Percentiles rank a stretch among this genome's conserved stretches.
Conservation (phyloP, 1,284 basidiomycete genomes). For the Ustilago hordei region DNA sequence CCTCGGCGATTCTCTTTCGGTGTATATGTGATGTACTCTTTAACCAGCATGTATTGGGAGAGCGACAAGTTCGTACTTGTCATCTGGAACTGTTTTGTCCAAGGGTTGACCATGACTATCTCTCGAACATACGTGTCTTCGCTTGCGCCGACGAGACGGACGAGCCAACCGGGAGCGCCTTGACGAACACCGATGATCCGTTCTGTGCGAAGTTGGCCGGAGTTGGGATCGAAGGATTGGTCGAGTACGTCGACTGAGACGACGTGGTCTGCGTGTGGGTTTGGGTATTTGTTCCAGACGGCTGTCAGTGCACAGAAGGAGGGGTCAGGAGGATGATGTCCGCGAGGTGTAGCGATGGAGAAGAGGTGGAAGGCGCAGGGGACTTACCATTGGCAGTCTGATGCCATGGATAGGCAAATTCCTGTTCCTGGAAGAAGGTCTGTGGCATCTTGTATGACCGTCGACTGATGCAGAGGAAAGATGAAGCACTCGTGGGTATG, state of each 20-base stretch:
- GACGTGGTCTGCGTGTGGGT: constrained; percentile 90
- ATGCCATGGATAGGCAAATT: constrained; percentile 43
- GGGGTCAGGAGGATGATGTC: background rate
- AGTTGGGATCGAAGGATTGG: constrained; percentile 82
- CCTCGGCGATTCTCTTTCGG: constrained; percentile 71
- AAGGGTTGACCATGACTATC: constrained; percentile 77
- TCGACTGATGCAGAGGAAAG: background rate
- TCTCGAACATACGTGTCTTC: constrained; percentile 94
- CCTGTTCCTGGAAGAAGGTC: constrained; percentile 33
- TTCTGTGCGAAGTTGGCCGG: constrained; percentile 88
- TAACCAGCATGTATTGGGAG: constrained; percentile 87
- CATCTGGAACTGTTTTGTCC: constrained; percentile 46
- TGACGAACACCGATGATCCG: constrained; percentile 86
- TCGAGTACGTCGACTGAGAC: constrained; percentile 88
- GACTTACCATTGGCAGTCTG: constrained; percentile 40
- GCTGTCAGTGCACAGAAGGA: constrained; percentile 71
- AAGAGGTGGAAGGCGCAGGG: background rate
- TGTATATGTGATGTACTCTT: constrained; percentile 87
- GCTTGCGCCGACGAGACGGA: constrained; percentile 87
- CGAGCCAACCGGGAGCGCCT: constrained; percentile 83
- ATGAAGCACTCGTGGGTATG: background rate
- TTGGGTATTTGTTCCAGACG: constrained; percentile 93
- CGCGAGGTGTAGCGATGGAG: background rate
- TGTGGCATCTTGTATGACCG: constrained; percentile 28
- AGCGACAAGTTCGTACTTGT: constrained; percentile 76